phyloP scores from a whole-genome alignment of 192 early-diverging fungal species.

The Kappamyces sp. region DNA sequence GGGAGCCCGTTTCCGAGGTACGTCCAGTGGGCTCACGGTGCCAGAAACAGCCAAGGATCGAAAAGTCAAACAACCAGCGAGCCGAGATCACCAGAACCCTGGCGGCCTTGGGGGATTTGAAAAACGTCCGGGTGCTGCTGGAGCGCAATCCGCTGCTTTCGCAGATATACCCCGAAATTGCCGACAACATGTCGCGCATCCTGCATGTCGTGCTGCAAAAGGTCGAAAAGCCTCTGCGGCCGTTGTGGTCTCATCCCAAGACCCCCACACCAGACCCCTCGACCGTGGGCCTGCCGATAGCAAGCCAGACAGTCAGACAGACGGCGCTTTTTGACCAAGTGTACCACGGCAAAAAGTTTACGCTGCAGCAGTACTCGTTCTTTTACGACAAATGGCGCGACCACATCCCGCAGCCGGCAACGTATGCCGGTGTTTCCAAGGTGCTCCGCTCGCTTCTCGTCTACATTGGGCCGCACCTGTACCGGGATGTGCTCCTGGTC shows the following conservation, averaged over 20 bases:
- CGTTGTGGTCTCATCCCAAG: too few species aligned
- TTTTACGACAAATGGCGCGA: conserved; percentile 59
- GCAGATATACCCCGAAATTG: conserved; percentile 53
- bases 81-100: conserved; percentile 54
- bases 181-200: conserved; percentile 53
- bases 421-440: conserved; percentile 18
- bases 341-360: conserved; percentile 19
- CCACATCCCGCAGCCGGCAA: conserved; percentile 21
- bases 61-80: conserved; percentile 51
- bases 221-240: conserved; percentile 25
- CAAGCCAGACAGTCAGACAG: too few species aligned
- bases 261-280: too few species aligned
- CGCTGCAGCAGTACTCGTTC: conserved; percentile 42
- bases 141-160: conserved; percentile 44
- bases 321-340: conserved; percentile 17
- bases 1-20: too few species aligned
- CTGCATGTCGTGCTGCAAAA: conserved; percentile 53
- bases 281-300: too few species aligned
- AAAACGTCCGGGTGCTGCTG: conserved; percentile 45
- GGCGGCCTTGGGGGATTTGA: conserved; percentile 56
- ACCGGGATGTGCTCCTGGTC: conserved; percentile 35
- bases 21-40: neutral
- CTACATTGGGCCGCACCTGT: conserved; percentile 33
- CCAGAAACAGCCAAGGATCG: conserved; percentile 13
- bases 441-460: conserved; percentile 22